Evolutionary conservation across 192 early-diverging fungal genomes (phyloP).

Genomic region (Gaertneriomyces semiglobifer): DNA sequence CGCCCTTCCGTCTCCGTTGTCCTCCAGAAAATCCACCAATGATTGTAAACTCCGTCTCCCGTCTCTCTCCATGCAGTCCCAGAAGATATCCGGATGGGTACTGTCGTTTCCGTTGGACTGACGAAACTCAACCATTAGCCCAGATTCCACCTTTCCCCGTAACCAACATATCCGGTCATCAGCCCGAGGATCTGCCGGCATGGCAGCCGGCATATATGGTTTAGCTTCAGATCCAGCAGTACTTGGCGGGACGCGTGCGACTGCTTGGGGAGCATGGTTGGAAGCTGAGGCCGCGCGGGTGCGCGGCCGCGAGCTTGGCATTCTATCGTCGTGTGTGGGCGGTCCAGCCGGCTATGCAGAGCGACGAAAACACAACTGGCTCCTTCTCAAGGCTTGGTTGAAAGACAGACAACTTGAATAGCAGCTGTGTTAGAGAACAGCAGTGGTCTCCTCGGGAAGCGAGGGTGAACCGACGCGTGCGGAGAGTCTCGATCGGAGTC

Average conservation of each 20-base stretch:
- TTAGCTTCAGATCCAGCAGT: no score
- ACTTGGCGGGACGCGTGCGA: background rate
- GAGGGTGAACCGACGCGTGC: no score
- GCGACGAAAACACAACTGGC: no score
- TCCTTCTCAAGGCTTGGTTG: no score
- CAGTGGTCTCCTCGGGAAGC: no score
- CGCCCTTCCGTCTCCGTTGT: slow-evolving; percentile 19
- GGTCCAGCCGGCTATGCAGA: no score
- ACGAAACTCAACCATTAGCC: slow-evolving; percentile 45
- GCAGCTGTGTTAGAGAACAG: no score
- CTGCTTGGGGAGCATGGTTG: background rate
- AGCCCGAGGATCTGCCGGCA: slow-evolving; percentile 14
- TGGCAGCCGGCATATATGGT: slow-evolving; percentile 7
- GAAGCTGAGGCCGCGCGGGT: slow-evolving; percentile 10
- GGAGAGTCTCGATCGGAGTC: no score
- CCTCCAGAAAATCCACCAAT: slow-evolving; percentile 48
- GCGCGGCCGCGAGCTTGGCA: slow-evolving; percentile 21
- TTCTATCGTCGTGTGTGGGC: background rate
- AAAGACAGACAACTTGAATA: no score
- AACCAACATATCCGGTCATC: slow-evolving; percentile 48
- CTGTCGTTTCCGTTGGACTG: background rate
- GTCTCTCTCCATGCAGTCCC: slow-evolving; percentile 48
- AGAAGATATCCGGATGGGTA: slow-evolving; percentile 37
- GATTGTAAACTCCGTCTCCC: slow-evolving; percentile 35
- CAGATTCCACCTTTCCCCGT: slow-evolving; percentile 34